Base-by-base conservation (phyloP, 2,329 filamentous ascomycete genomes). In the Trichoderma endophyticum region DNA sequence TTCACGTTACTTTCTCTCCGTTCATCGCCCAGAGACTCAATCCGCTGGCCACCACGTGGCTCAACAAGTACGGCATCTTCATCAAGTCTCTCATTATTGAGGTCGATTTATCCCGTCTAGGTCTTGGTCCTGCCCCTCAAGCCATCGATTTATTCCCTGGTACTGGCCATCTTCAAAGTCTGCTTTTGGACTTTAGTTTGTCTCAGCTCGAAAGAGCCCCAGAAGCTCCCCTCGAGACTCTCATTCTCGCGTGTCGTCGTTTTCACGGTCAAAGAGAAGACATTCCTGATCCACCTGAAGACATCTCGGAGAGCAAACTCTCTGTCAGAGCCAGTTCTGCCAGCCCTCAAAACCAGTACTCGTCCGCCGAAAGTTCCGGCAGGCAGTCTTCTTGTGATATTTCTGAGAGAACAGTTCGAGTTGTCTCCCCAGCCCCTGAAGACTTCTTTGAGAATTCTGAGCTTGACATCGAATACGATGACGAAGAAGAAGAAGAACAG, bases 1-100 rank as follows among this genome's bases (percentile, higher is more conserved):
- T 85, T 28, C 83, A 85, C 70, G 76, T 81, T 26, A 78, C 81
- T 1, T 79, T 81, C 21, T 82, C 82, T 0, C 82, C 83, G 0
- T 83, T 80, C 59, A 79, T 82, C 4, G 78, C 77, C 1, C 73
- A 74, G 0, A 70, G 71, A 6, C 74, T 81, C 1, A 81, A 79
- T 39, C 82, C 82, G 0, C 77, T 83, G 0, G 81, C 80, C 1
- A 81, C 79, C 0, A 70, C 73, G 4, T 84, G 80, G 79, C 73
- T 83, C 30, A 77, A 78, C 34, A 75, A 68, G 8, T 84, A 84
- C 62, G 79, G 79, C 1, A 67, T 75, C 2, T 80, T 81, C 39
- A 81, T 84, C 74, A 78, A 75, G 18, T 77, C 78, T 30, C 74
- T 85, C 26, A 78, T 79, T 2, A 63, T 85, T 11, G 84, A 85